A percentile compares a stretch with the other conserved stretches of the same genome.
Evolutionary conservation across 129 eudicot species (phyloP).

Genomic region (Chrysanthemum makinoi): DNA sequence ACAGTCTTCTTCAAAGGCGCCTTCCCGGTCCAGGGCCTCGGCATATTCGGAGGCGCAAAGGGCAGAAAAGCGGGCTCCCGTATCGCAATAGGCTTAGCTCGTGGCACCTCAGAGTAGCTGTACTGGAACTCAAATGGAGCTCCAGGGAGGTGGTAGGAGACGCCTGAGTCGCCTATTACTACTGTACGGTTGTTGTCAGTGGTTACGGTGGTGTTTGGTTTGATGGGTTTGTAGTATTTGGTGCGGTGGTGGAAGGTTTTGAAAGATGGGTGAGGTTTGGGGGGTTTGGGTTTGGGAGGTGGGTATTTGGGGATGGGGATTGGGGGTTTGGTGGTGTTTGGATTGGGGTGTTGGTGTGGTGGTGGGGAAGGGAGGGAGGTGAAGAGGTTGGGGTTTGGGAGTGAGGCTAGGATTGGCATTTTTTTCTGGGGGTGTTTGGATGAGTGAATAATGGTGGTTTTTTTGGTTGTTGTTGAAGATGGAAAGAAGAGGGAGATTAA

Average conservation of each 20-base stretch:
- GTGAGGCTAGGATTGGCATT: constrained; percentile 48
- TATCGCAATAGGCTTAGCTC: constrained; percentile 74
- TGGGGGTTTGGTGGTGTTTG: constrained; percentile 53
- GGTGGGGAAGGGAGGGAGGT: constrained; percentile 64
- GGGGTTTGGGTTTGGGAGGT: constrained; percentile 41
- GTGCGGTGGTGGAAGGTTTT: constrained; percentile 70
- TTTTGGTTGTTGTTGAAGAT: too few relatives aligned
- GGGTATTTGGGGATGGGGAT: constrained; percentile 88
- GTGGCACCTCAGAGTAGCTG: constrained; percentile 86
- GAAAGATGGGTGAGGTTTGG: constrained; percentile 51
- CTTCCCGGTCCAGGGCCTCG: constrained; percentile 96
- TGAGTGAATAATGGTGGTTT: too few relatives aligned
- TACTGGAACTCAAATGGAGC: constrained; percentile 91
- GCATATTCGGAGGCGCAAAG: constrained; percentile 92
- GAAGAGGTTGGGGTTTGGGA: constrained; percentile 66
- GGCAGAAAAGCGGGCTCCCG: constrained; percentile 97
- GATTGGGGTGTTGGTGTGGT: constrained; percentile 30
- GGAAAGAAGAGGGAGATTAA: too few relatives aligned
- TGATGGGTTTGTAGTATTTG: constrained; percentile 81
- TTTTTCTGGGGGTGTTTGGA: too few relatives aligned
- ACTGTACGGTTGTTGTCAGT: constrained; percentile 52
- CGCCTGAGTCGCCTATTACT: constrained; percentile 71
- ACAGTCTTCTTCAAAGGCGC: constrained; percentile 75
- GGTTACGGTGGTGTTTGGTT: constrained; percentile 37
- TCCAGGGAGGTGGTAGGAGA: constrained; percentile 82